Percentiles rank a stretch among this genome's conserved stretches.
Conservation (phyloP, 768 basidiomycete genomes). For the Trametopsis cervina region DNA sequence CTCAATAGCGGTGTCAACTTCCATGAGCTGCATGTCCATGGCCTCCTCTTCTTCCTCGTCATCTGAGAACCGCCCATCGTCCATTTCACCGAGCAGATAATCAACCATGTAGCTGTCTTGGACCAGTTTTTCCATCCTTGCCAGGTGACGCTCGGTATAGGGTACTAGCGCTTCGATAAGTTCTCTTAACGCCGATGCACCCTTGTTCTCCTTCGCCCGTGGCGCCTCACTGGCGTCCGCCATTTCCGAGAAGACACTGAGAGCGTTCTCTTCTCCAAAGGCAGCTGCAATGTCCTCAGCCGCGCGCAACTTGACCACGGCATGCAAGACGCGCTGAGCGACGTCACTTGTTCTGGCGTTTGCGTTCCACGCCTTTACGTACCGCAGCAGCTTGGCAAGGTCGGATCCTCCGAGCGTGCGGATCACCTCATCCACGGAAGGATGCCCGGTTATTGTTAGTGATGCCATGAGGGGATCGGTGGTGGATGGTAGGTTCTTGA, state of each 20-base stretch:
- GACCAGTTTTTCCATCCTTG: conserved; percentile 76
- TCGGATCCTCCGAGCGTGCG: conserved; percentile 64
- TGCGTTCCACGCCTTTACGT: conserved; percentile 92
- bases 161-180: conserved; percentile 83
- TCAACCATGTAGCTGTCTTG: conserved; percentile 97
- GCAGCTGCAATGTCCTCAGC: conserved; percentile 69
- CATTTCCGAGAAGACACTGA: conserved; percentile 14
- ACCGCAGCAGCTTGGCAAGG: conserved; percentile 73
- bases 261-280: conserved; percentile 32
- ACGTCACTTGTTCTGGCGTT: conserved; percentile 79
- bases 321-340: conserved; percentile 79
- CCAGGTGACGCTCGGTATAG: conserved; percentile 90
- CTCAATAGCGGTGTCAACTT: not conserved
- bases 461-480: conserved; percentile 18
- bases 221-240: conserved; percentile 18
- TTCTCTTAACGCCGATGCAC: conserved; percentile 46
- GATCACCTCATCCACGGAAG: conserved; percentile 77
- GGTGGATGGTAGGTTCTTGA: conserved; percentile 48
- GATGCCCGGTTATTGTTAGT: conserved; percentile 49
- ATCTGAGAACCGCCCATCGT: conserved; percentile 59
- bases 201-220: not conserved
- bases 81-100: conserved; percentile 83
- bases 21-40: not conserved
- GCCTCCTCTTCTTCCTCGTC: conserved; percentile 32
- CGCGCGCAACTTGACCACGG: conserved; percentile 69